phyloP scores from a whole-genome alignment of 176 grass and related monocot genomes.

The Rhipidocladum racemiflorum region DNA sequence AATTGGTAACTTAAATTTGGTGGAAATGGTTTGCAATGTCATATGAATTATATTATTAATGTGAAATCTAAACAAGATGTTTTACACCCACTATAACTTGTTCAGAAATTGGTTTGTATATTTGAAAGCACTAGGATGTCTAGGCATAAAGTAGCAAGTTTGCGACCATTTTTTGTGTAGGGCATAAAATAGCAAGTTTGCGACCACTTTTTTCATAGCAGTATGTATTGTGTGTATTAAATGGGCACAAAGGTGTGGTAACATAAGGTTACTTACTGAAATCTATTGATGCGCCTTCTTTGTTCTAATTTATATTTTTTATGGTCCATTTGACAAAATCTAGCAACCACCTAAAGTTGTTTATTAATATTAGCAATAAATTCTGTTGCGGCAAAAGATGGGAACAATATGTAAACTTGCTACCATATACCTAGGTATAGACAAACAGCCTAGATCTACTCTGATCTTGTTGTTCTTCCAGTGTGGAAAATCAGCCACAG shows the following conservation, averaged over 20 bases:
- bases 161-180: background rate
- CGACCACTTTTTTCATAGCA: background rate
- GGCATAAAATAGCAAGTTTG: background rate
- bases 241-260: background rate
- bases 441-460: slow-evolving; percentile 13
- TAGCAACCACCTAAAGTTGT: slow-evolving; percentile 1
- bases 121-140: background rate
- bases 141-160: background rate
- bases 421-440: background rate
- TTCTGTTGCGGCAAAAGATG: background rate
- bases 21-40: background rate
- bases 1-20: slow-evolving; percentile 14
- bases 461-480: slow-evolving; percentile 39
- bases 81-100: background rate
- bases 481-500: slow-evolving; percentile 94
- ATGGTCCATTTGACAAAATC: background rate
- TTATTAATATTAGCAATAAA: background rate
- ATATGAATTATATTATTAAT: background rate
- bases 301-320: slow-evolving; percentile 16
- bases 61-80: slow-evolving; percentile 6
- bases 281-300: background rate
- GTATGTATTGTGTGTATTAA: slow-evolving; percentile 9
- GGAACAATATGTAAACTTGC: background rate
- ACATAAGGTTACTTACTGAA: background rate
- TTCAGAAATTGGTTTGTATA: slow-evolving; percentile 11